A percentile compares a stretch with the other conserved stretches of the same genome.
phyloP scores from a whole-genome alignment of 768 basidiomycete genomes.

The Collybia nuda region DNA sequence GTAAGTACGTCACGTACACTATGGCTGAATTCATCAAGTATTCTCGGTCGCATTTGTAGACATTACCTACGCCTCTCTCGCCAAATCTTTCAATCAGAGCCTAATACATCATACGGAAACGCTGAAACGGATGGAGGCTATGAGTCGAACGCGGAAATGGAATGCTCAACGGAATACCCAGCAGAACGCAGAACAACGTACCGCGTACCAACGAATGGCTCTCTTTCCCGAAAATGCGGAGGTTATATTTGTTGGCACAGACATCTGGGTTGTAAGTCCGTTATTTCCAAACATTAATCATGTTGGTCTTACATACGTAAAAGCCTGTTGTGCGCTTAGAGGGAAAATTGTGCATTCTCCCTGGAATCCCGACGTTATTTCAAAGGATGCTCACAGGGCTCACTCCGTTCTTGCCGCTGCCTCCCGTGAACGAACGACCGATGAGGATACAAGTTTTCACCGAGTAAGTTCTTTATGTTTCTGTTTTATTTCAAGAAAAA shows the following conservation, averaged over 20 bases:
- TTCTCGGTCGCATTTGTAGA: slow-evolving; percentile 42
- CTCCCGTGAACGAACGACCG: slow-evolving; percentile 71
- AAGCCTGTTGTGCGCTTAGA: slow-evolving; percentile 85
- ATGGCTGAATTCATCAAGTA: not conserved
- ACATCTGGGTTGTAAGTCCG: slow-evolving; percentile 80
- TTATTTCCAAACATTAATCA: not conserved
- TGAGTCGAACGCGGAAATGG: slow-evolving; percentile 56
- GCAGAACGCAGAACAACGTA: slow-evolving; percentile 73
- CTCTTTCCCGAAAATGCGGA: slow-evolving; percentile 81
- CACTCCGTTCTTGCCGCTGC: slow-evolving; percentile 74
- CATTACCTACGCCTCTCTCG: slow-evolving; percentile 88
- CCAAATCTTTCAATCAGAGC: slow-evolving; percentile 74
- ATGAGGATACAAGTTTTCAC: slow-evolving; percentile 85
- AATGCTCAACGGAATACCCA: slow-evolving; percentile 50
- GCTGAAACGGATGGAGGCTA: slow-evolving; percentile 65
- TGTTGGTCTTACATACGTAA: slow-evolving; percentile 2
- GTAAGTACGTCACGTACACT: slow-evolving; percentile 34
- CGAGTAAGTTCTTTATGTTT: slow-evolving; percentile 40
- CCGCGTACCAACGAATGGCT: slow-evolving; percentile 86
- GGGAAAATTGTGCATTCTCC: slow-evolving; percentile 88
- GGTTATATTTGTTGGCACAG: slow-evolving; percentile 72
- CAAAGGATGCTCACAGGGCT: slow-evolving; percentile 76
- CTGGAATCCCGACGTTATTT: slow-evolving; percentile 87
- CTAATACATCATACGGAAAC: slow-evolving; percentile 80
- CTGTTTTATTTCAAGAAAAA: not conserved